Percentiles rank a stretch among this genome's conserved stretches.
phyloP scores from a whole-genome alignment of 2,329 filamentous ascomycete species.

The Monosporascus ibericus region DNA sequence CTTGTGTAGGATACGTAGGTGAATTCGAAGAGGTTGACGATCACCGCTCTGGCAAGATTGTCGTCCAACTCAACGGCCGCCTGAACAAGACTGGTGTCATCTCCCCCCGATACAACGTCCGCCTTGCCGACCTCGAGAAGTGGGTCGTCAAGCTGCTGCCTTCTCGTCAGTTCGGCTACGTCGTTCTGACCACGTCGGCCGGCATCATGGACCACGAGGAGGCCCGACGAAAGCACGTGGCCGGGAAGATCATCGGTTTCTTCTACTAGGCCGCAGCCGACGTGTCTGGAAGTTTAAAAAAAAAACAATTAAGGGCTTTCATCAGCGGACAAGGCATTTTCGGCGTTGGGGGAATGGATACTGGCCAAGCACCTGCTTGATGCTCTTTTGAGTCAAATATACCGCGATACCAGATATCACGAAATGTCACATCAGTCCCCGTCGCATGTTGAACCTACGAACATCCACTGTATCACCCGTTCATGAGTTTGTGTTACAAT shows the following conservation, averaged over 20 bases:
- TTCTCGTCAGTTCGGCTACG: slow-evolving; percentile 99
- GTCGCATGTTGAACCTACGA: slow-evolving; percentile 1
- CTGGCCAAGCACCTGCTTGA: slow-evolving; percentile 15
- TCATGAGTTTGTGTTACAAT: not conserved
- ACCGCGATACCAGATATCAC: slow-evolving; percentile 19
- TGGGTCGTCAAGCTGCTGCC: slow-evolving; percentile 99
- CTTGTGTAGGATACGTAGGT: slow-evolving; percentile 80
- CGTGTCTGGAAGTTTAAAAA: slow-evolving; percentile 4
- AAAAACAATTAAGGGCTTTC: slow-evolving; percentile 4
- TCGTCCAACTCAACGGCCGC: slow-evolving; percentile 98
- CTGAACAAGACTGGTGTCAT: slow-evolving; percentile 99
- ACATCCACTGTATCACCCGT: not conserved
- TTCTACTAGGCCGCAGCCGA: slow-evolving; percentile 68
- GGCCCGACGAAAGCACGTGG: slow-evolving; percentile 96
- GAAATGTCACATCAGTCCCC: slow-evolving; percentile 19
- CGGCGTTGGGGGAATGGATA: slow-evolving; percentile 24
- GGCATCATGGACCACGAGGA: slow-evolving; percentile 99
- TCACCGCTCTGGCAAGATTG: slow-evolving; percentile 99
- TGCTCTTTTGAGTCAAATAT: slow-evolving; percentile 18
- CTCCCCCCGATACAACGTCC: slow-evolving; percentile 98
- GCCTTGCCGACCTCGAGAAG: slow-evolving; percentile 96
- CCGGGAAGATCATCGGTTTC: slow-evolving; percentile 99
- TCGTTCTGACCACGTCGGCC: slow-evolving; percentile 97
- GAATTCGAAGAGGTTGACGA: slow-evolving; percentile 99
- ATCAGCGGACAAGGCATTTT: slow-evolving; percentile 22